Evolutionary conservation across 805 yeast species (phyloP).

Genomic region (Yarrowia divulgata): DNA sequence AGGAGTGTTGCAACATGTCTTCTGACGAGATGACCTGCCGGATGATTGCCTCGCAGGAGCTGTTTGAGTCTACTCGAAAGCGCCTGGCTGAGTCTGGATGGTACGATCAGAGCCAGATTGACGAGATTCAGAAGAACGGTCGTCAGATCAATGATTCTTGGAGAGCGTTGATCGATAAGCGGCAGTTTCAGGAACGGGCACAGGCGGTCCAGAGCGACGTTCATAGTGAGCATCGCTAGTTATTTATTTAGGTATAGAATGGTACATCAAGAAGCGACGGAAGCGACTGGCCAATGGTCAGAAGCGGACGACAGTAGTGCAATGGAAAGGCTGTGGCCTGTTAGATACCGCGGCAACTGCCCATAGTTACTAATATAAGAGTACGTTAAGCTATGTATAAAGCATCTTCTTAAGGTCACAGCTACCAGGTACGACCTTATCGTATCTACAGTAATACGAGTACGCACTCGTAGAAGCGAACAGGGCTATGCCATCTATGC

Average conservation of each 20-base stretch:
- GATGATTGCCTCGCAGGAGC: slow-evolving; percentile 35
- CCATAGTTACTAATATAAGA: no score
- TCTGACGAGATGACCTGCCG: slow-evolving; percentile 36
- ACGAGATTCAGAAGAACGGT: slow-evolving; percentile 38
- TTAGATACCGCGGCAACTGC: no score
- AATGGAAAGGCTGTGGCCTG: no score
- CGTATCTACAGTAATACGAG: no score
- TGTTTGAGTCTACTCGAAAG: slow-evolving; percentile 34
- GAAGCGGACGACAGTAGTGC: no score
- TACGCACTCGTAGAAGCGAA: no score
- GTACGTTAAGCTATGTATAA: no score
- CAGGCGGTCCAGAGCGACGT: slow-evolving; percentile 18
- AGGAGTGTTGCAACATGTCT: slow-evolving; percentile 32
- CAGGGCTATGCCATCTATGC: no score
- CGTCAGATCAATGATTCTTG: slow-evolving; percentile 25
- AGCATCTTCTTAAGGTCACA: no score
- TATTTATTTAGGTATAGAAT: slow-evolving; percentile 38
- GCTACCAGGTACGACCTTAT: no score
- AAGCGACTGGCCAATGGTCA: not conserved
- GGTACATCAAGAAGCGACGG: not conserved
- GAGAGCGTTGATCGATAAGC: slow-evolving; percentile 29
- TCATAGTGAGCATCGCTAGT: slow-evolving; percentile 8
- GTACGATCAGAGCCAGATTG: slow-evolving; percentile 31
- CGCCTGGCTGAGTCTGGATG: slow-evolving; percentile 38
- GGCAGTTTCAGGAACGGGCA: slow-evolving; percentile 6